A percentile compares a stretch with the other conserved stretches of the same genome.
These are phyloP conservation scores for Phytophthora agathidicida DNA, from an alignment of 352 stramenopile genomes.

Conservation along the genomic window DNA sequence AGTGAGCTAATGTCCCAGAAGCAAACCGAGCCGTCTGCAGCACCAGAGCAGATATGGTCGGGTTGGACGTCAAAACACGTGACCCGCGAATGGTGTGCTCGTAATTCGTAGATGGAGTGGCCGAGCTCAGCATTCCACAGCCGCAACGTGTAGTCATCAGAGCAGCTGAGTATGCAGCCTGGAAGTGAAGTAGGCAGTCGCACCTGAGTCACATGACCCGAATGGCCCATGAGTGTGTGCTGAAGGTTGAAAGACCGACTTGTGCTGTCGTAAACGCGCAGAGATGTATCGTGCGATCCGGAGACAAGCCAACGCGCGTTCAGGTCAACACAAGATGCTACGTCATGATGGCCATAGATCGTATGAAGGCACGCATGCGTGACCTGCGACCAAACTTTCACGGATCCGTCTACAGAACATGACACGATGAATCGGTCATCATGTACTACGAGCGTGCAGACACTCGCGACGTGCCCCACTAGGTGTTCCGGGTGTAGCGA, in stretches of 20 bases:
- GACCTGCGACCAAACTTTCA: conserved; percentile 73
- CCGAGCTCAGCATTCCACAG: conserved; percentile 60
- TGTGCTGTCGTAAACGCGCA: conserved; percentile 56
- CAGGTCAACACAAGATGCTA: conserved; percentile 64
- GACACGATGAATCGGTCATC: conserved; percentile 73
- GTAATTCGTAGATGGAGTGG: conserved; percentile 45
- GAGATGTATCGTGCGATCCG: conserved; percentile 65
- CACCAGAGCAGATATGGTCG: conserved; percentile 57
- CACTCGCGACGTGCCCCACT: conserved; percentile 64
- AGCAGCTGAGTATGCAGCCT: conserved; percentile 52
- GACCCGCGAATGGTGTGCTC: conserved; percentile 51
- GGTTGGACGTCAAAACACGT: conserved; percentile 45
- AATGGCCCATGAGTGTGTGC: conserved; percentile 50
- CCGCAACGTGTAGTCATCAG: conserved; percentile 66
- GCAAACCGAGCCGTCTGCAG: conserved; percentile 58
- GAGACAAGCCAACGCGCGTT: conserved; percentile 67
- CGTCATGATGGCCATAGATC: conserved; percentile 67
- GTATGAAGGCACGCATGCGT: conserved; percentile 64
- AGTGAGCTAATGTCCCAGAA: conserved; percentile 54
- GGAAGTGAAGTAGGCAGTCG: conserved; percentile 31
- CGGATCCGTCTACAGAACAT: conserved; percentile 65
- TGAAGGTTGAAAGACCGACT: conserved; percentile 46
- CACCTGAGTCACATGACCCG: conserved; percentile 65
- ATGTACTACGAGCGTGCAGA: conserved; percentile 54
- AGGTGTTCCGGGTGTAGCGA: conserved; percentile 44